Conservation (phyloP, 768 basidiomycete genomes). For the Podaxis sp. region DNA sequence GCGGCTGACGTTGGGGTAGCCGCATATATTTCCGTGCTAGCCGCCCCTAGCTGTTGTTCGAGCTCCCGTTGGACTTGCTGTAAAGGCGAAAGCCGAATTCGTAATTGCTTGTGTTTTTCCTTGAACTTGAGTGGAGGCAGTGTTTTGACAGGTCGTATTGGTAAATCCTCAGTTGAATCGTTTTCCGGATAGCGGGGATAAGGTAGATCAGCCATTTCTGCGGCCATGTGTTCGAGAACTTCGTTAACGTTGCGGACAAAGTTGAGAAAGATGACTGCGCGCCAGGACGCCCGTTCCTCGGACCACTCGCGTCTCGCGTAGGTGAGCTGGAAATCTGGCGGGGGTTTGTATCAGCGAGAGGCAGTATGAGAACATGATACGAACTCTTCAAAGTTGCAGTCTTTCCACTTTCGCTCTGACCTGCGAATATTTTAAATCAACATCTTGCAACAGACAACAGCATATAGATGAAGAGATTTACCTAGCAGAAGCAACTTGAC, state of each 20-base stretch:
- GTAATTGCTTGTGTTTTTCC: constrained; percentile 60
- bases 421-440: constrained; percentile 21
- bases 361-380: neutral
- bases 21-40: constrained; percentile 48
- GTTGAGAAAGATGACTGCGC: constrained; percentile 75
- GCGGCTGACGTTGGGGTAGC: constrained; percentile 38
- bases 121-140: constrained; percentile 50
- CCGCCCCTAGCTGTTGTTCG: constrained; percentile 58
- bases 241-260: constrained; percentile 71
- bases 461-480: constrained; percentile 21
- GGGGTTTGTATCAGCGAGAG: constrained; percentile 14
- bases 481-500: constrained; percentile 76
- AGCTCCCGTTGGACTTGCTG: constrained; percentile 56
- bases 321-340: constrained; percentile 68
- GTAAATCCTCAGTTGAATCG: constrained; percentile 41
- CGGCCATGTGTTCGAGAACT: constrained; percentile 54
- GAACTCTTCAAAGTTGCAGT: constrained; percentile 78
- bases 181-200: constrained; percentile 26
- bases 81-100: constrained; percentile 57
- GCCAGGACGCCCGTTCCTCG: constrained; percentile 69
- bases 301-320: constrained; percentile 71
- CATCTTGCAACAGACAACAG: constrained; percentile 7
- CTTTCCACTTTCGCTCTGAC: constrained; percentile 77
- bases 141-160: constrained; percentile 32
- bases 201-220: constrained; percentile 52